phyloP scores from a whole-genome alignment of 129 eudicot species.

The Ambrosia artemisiifolia region DNA sequence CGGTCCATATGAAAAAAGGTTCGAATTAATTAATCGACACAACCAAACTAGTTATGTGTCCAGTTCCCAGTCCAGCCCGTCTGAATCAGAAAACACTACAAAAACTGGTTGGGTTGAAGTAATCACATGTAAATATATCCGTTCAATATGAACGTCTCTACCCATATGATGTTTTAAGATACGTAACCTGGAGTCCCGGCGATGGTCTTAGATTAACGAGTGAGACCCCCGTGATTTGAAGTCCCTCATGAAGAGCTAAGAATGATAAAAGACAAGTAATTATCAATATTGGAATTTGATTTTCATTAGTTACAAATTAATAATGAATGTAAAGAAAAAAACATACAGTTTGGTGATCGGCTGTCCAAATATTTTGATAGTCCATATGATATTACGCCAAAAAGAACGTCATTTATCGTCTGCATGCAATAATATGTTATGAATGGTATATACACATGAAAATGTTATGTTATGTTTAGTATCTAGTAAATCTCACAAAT shows the following conservation, averaged over 20 bases:
- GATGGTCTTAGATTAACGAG: conserved; percentile 71
- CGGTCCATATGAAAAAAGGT: too few relatives aligned
- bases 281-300: not conserved
- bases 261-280: not conserved
- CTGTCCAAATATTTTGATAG: conserved; percentile 66
- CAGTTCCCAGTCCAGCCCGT: too few relatives aligned
- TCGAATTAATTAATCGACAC: too few relatives aligned
- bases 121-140: too few relatives aligned
- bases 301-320: not conserved
- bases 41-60: too few relatives aligned
- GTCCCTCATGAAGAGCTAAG: conserved; percentile 51
- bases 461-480: not conserved
- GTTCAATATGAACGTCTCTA: not conserved
- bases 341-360: conserved; percentile 50
- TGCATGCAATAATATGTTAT: conserved; percentile 33
- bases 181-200: conserved; percentile 64
- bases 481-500: too few relatives aligned
- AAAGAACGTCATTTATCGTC: conserved; percentile 86
- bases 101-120: too few relatives aligned
- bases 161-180: not conserved
- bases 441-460: not conserved
- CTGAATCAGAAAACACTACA: too few relatives aligned
- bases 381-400: conserved; percentile 74
- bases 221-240: conserved; percentile 67
- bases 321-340: not conserved